A percentile compares a stretch with the other conserved stretches of the same genome.
phyloP scores from a whole-genome alignment of 1,139 yeast genomes.

The Sugiyamaella castrensis region DNA sequence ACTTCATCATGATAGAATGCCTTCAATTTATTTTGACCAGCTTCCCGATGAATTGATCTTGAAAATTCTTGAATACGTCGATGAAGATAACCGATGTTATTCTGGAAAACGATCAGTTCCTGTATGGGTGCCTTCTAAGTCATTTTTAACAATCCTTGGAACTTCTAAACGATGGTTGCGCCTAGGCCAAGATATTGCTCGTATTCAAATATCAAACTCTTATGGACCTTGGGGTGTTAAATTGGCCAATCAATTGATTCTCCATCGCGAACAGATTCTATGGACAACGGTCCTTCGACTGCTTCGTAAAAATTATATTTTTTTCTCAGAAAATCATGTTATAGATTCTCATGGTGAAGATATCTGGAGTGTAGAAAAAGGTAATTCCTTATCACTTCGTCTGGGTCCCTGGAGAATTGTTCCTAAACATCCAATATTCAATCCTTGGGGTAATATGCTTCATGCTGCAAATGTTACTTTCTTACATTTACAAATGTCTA shows the following conservation, averaged over 20 bases:
- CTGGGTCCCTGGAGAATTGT: slow-evolving; percentile 14
- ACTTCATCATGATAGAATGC: too few relatives aligned
- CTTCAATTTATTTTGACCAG: not conserved
- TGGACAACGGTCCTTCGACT: slow-evolving; percentile 9
- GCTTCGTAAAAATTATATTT: slow-evolving; percentile 5
- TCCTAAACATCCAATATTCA: slow-evolving; percentile 17
- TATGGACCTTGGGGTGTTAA: slow-evolving; percentile 5
- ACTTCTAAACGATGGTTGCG: slow-evolving; percentile 3
- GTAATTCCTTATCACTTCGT: slow-evolving; percentile 9
- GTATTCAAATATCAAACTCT: slow-evolving; percentile 4
- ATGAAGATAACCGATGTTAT: slow-evolving; percentile 9
- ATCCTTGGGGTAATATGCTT: slow-evolving; percentile 29
- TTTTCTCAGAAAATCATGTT: slow-evolving; percentile 6
- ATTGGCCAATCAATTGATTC: slow-evolving; percentile 4
- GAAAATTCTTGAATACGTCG: slow-evolving; percentile 10
- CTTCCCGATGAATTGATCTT: slow-evolving; percentile 12
- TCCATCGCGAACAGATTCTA: not conserved
- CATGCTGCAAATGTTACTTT: slow-evolving; percentile 29
- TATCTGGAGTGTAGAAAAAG: slow-evolving; percentile 23
- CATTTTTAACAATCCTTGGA: slow-evolving; percentile 2
- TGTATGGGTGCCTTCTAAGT: slow-evolving; percentile 7
- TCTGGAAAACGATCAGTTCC: slow-evolving; percentile 4
- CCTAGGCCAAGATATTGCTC: slow-evolving; percentile 10
- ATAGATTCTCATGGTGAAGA: slow-evolving; percentile 12
- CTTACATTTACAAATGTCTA: slow-evolving; percentile 6